Percentiles rank a stretch among this genome's conserved stretches.
These are phyloP conservation scores for Gastrolobium villosum DNA, from an alignment of 306 rosid species.

Conservation along the genomic window DNA sequence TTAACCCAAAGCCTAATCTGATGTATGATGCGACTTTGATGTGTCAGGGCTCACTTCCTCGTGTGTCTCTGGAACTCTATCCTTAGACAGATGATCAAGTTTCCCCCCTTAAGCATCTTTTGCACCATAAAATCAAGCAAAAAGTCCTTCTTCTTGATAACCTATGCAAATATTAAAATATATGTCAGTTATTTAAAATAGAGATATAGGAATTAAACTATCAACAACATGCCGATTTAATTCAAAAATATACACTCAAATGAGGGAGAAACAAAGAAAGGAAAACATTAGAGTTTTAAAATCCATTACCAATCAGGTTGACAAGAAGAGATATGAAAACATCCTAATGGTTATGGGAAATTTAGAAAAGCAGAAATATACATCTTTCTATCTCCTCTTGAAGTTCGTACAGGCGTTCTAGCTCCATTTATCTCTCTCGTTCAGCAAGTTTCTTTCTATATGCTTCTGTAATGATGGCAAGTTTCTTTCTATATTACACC, in stretches of 20 bases:
- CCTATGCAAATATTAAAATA: constrained; percentile 55
- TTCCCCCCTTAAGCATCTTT: constrained; percentile 56
- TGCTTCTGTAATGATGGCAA: constrained; percentile 82
- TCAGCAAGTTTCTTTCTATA: constrained; percentile 90
- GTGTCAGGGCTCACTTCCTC: constrained; percentile 31
- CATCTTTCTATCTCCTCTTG: constrained; percentile 86
- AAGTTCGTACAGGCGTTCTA: constrained; percentile 75
- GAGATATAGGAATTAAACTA: constrained; percentile 1
- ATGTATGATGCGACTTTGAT: no score
- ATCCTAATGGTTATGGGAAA: constrained; percentile 2
- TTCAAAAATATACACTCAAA: neutral
- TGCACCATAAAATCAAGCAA: constrained; percentile 87
- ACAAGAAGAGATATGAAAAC: constrained; percentile 40
- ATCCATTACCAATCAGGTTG: constrained; percentile 28
- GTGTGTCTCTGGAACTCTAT: constrained; percentile 51
- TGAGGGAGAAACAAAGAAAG: neutral
- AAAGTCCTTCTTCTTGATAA: constrained; percentile 87
- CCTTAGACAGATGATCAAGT: constrained; percentile 46
- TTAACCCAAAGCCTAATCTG: no score
- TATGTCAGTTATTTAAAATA: constrained; percentile 23
- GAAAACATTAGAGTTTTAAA: constrained; percentile 19
- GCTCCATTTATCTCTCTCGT: constrained; percentile 79
- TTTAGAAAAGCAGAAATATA: constrained; percentile 48
- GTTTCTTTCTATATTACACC: constrained; percentile 71
- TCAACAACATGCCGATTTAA: neutral